Base-by-base conservation (phyloP, 306 rosid species). In the Vigna angularis region DNA sequence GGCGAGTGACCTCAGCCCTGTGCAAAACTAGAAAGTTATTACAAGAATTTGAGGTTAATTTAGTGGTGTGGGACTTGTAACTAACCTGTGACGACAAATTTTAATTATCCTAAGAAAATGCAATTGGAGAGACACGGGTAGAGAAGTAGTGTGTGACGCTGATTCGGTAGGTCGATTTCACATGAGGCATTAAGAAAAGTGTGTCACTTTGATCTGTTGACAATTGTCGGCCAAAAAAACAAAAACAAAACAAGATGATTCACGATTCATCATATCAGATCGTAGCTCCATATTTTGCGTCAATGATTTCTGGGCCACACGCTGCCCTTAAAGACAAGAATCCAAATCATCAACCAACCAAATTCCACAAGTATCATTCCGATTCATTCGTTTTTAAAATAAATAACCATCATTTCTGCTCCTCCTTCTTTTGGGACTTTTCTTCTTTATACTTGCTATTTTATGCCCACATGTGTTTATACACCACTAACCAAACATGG, bases 241-340 rank as follows among this genome's bases (percentile, higher is more conserved):
- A 17, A 52, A 36, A 20, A 4, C 8, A 57, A 45, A 44, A 58
- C 10, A n/a, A n/a, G 16, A 69, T 30, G 20, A 45, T 45, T 13
- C 32, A 71, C 9, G 2, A 13, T 17, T 20, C 30, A 11, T 9
- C 7, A 51, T 34, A 26, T 59, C 22, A 42, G 34, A 49, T 49
- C 16, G 16, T 30, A 4, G 55, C 22, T 61, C 69, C 50, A 40
- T 26, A 42, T 73, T 71, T 73, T 12, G 71, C 38, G 48, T 74
- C 70, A 81, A 67, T 66, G 71, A 81, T 73, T 73, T 51, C 64
- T 57, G 84, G 84, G 75, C 79, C 84, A 56, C 32, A 32, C 9
- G 47, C 55, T 73, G 62, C 8, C 32, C 62, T 17, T 57, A 73
- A 77, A 59, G 56, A 47, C 76, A 81, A 48, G 4, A 74, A 65